Evolutionary conservation across 768 basidiomycete species (phyloP).

Genomic region (Chalciporus chontae): DNA sequence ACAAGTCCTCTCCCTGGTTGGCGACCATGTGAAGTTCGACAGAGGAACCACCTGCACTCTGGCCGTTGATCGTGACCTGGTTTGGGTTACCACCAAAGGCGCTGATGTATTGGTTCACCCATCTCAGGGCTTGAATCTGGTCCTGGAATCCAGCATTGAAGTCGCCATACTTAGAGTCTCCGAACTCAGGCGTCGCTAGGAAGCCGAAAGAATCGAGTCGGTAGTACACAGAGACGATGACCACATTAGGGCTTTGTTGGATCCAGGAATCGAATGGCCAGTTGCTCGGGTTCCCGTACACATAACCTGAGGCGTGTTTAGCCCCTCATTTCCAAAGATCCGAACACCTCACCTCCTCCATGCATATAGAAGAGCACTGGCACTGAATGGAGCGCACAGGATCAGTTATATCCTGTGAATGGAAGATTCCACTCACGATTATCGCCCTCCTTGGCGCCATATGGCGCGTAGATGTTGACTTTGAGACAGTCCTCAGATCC

Average conservation of each 20-base stretch:
- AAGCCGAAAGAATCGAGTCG: constrained; percentile 63
- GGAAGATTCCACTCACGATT: constrained; percentile 36
- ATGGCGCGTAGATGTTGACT: constrained; percentile 61
- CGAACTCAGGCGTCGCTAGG: constrained; percentile 48
- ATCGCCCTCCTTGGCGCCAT: constrained; percentile 41
- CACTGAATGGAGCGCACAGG: constrained; percentile 15
- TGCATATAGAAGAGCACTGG: constrained; percentile 42
- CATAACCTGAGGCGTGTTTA: constrained; percentile 39
- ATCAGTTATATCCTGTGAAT: background rate
- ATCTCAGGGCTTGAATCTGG: constrained; percentile 42
- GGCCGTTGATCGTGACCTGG: constrained; percentile 50
- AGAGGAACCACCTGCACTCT: constrained; percentile 56
- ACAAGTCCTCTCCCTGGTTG: constrained; percentile 37
- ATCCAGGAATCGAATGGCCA: constrained; percentile 70
- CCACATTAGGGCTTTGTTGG: constrained; percentile 56
- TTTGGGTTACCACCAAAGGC: constrained; percentile 39
- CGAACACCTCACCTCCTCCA: constrained; percentile 29
- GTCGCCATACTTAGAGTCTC: constrained; percentile 38
- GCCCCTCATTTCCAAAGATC: background rate
- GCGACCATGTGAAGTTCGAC: constrained; percentile 59
- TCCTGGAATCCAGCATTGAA: constrained; percentile 55
- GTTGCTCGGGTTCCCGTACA: constrained; percentile 57
- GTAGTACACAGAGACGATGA: constrained; percentile 66
- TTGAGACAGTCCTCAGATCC: constrained; percentile 68
- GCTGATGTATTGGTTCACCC: constrained; percentile 36